Evolutionary conservation across 73 alveolate genomes (phyloP).

Genomic region (Durusdinium trenchii): DNA sequence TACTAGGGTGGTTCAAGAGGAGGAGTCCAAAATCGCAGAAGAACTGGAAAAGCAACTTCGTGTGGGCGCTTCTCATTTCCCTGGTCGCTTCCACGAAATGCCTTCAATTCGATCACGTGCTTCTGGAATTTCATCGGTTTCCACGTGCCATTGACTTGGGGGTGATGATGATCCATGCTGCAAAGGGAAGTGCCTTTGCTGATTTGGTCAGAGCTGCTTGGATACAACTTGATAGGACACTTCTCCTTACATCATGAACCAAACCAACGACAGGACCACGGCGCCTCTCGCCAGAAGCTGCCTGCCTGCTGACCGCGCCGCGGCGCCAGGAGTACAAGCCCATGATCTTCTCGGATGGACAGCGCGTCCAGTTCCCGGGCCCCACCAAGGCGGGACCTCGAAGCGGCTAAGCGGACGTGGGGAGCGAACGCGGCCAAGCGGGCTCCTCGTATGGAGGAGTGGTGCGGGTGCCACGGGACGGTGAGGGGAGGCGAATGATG

Average conservation of each 20-base stretch:
- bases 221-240: not conserved
- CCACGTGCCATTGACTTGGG: not conserved
- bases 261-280: not conserved
- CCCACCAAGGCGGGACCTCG: slow-evolving; percentile 52
- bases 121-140: too few species aligned
- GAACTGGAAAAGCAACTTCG: too few species aligned
- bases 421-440: not conserved
- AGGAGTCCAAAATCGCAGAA: too few species aligned
- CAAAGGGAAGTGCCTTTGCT: not conserved
- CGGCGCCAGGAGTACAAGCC: slow-evolving; percentile 61
- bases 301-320: not conserved
- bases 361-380: slow-evolving; percentile 80
- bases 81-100: too few species aligned
- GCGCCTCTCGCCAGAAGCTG: not conserved
- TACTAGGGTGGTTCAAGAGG: too few species aligned
- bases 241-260: not conserved
- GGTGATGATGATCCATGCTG: not conserved
- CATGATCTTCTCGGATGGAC: slow-evolving; percentile 68
- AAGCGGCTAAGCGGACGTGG: not conserved
- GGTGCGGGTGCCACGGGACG: not conserved
- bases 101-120: too few species aligned
- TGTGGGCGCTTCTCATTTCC: too few species aligned
- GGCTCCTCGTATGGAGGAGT: not conserved
- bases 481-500: not conserved
- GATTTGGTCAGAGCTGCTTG: not conserved